Conservation (phyloP, 805 yeast species). For the Cyberlindnera xylosilytica region DNA sequence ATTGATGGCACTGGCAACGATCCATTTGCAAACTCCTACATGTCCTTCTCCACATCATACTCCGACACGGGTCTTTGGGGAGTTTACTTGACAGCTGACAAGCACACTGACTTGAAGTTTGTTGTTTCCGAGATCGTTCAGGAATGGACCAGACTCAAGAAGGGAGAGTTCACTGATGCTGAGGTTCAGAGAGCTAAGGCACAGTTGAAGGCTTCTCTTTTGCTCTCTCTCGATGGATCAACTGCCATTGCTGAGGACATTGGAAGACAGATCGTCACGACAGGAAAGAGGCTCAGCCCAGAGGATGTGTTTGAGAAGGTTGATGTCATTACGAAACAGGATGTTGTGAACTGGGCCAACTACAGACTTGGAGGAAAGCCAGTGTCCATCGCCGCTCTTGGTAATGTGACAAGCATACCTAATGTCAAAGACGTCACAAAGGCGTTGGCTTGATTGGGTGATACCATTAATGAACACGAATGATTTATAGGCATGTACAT, state of each 20-base stretch:
- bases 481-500: neutral
- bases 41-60: slow-evolving; percentile 96
- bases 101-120: slow-evolving; percentile 58
- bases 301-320: slow-evolving; percentile 57
- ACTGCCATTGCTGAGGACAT: slow-evolving; percentile 97
- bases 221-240: slow-evolving; percentile 88
- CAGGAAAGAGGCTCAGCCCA: slow-evolving; percentile 60
- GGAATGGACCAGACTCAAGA: slow-evolving; percentile 87
- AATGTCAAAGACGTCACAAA: slow-evolving; percentile 58
- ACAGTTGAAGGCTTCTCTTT: slow-evolving; percentile 87
- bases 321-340: slow-evolving; percentile 71
- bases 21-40: slow-evolving; percentile 86
- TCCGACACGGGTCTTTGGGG: slow-evolving; percentile 99
- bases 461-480: neutral
- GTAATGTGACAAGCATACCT: slow-evolving; percentile 73
- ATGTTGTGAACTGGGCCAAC: slow-evolving; percentile 86
- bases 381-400: slow-evolving; percentile 87
- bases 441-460: slow-evolving; percentile 21
- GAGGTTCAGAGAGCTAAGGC: slow-evolving; percentile 95
- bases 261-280: slow-evolving; percentile 94
- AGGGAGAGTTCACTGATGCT: slow-evolving; percentile 71
- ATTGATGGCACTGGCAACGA: slow-evolving; percentile 51
- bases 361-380: slow-evolving; percentile 75
- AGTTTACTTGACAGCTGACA: slow-evolving; percentile 78
- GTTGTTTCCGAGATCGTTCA: slow-evolving; percentile 71